Evolutionary conservation across 805 yeast genomes (phyloP), one percentile per base, ranked within the genome.

Genomic region (Sungouiozyma ichnusensis): DNA sequence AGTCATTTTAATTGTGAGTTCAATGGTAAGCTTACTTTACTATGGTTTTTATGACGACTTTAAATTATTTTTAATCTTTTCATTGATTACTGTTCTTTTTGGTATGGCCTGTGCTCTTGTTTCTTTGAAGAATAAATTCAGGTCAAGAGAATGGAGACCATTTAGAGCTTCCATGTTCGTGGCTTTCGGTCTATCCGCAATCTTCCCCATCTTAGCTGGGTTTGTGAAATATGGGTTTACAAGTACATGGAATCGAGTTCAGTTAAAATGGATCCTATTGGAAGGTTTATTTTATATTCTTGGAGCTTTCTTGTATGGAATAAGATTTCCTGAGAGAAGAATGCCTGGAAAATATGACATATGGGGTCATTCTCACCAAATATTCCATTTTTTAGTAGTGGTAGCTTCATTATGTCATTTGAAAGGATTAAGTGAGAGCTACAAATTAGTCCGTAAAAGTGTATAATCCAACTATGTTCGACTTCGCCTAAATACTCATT

Each of bases 331-430:
- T 0, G 97, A 87, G 56, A 67, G 82, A 38, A 65, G 68, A 35
- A 50, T 49, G 4, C 85, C 85, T 0, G 87, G 87, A 0, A 58
- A 33, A 16, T 83, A 72, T 56, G 95, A 85, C 50, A 53, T 75
- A 9, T 70, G 75, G 61, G 94, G 94, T 1, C 82, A 83, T 49
- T 81, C 94, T 5, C 96, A 86, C 58, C 95, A 86, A 55, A 71
- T 86, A 8, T 85, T 86, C 56, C 95, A 85, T 58, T 60, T 81
- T 8, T 60, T 82, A 52, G 94, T 85, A 6, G 87, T 85, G 0
- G 49, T 78, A 11, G 94, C 94, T 13, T 83, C 94, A 0, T 66
- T 64, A 42, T 81, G 81, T 44, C 96, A 87, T 62, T 75, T 81
- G 60, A 66, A 52, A 42, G 94, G 81, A 0, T 64, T 86, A 31